phyloP scores from a whole-genome alignment of 257 asterid species.

The Solanum rostratum region DNA sequence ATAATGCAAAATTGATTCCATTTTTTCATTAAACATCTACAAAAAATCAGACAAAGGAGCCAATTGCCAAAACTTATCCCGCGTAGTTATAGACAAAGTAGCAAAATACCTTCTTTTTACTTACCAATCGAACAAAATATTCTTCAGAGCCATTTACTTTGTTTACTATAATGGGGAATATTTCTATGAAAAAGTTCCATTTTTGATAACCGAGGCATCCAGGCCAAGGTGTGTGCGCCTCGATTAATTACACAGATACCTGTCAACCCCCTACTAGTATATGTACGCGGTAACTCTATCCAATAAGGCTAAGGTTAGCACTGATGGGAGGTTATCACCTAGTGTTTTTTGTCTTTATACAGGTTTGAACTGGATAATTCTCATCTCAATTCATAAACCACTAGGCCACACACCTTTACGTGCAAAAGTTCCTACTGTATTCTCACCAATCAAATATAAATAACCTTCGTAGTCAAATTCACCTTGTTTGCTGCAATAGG shows the following conservation, averaged over 20 bases:
- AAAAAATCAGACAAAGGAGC: background rate
- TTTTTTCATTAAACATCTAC: background rate
- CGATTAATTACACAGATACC: background rate
- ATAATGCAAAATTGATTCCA: background rate
- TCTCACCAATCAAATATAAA: background rate
- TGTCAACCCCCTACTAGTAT: too few species aligned
- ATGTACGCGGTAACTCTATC: background rate
- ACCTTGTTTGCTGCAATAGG: slow-evolving; percentile 38
- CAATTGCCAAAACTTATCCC: background rate
- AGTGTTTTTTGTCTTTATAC: background rate
- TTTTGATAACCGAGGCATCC: background rate
- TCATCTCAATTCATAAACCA: background rate
- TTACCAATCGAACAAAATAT: background rate
- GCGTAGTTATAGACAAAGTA: background rate
- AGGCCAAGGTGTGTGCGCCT: background rate
- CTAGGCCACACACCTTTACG: background rate
- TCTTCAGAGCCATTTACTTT: background rate
- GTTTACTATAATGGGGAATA: background rate
- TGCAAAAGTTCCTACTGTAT: background rate
- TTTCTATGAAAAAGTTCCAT: background rate
- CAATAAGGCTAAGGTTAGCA: background rate
- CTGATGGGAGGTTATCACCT: background rate
- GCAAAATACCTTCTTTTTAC: background rate
- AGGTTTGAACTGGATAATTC: background rate
- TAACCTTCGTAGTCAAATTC: background rate